phyloP scores from a whole-genome alignment of 2,329 filamentous ascomycete species.

The Plectosphaerella sp. region DNA sequence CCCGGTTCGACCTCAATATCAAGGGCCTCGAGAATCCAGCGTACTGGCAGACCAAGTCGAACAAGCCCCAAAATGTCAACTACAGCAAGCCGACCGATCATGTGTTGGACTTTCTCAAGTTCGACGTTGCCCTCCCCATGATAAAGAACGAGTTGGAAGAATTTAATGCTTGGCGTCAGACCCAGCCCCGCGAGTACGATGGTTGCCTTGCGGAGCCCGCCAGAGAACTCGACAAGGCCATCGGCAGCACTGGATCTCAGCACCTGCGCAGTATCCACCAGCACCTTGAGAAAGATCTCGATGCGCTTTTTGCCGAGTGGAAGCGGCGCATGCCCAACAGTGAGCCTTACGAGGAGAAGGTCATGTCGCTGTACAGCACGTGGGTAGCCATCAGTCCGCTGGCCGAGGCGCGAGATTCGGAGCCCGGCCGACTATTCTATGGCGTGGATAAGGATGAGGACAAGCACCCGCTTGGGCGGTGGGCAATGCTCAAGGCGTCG shows the following conservation, averaged over 20 bases:
- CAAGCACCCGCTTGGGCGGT: constrained; percentile 17
- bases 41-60: constrained; percentile 34
- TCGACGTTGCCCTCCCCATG: constrained; percentile 39
- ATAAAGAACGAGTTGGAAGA: constrained; percentile 30
- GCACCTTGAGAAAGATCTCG: constrained; percentile 27
- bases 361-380: constrained; percentile 30
- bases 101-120: constrained; percentile 60
- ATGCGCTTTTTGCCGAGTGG: constrained; percentile 26
- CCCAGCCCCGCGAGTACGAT: constrained; percentile 22
- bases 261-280: too few species aligned
- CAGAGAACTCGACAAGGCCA: constrained; percentile 23
- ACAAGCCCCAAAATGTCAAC: constrained; percentile 12
- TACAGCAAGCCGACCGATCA: constrained; percentile 29
- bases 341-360: constrained; percentile 18
- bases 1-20: constrained; percentile 14
- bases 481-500: constrained; percentile 48
- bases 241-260: too few species aligned
- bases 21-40: constrained; percentile 27
- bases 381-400: constrained; percentile 39
- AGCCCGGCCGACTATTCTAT: neutral
- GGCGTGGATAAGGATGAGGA: too few species aligned
- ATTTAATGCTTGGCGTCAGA: constrained; percentile 10
- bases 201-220: constrained; percentile 27
- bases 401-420: constrained; percentile 2
- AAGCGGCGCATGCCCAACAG: constrained; percentile 4